Base-by-base conservation (phyloP, 1,284 basidiomycete genomes). In the Boletus semigastroideus region DNA sequence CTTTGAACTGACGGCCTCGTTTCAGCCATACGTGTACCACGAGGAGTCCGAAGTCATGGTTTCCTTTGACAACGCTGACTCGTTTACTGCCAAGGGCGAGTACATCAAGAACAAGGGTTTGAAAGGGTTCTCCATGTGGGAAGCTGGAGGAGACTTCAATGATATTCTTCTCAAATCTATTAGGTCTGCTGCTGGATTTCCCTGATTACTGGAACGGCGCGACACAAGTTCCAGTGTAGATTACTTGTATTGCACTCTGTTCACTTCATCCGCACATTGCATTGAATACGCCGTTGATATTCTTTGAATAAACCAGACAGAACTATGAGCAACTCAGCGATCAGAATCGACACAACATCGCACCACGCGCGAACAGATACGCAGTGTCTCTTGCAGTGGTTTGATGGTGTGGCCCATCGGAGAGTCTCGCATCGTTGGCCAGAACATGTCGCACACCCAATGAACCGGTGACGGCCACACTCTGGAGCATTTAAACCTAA, bases 81-180 rank as follows among this genome's bases (percentile, higher is more conserved):
- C 83, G 0, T 84, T 83, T 59, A 62, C 73, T 40, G 78, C 75
- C 42, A 86, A 86, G 67, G 84, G 82, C 10, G 58, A 61, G 3
- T 84, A 75, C 66, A 79, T 84, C 60, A 71, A 71, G 54, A 53
- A 66, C 8, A 63, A 59, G 13, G 73, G 75, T 16, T 64, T 83
- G n/a, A 71, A 71, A 54, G 82, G 83, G 2, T 84, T 83, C 59
- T 69, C 78, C 2, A 76, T 82, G 68, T 84, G 80, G 79, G 78
- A 84, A 59, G 74, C 77, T 40, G 80, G 75, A 37, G 80, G 80
- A 14, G 82, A 84, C 61, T 76, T 61, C 46, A 52, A 76, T 4
- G 70, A 80, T 53, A 78, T 77, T 42, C 72, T 84, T 22, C 62
- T 83, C 16, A 70, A 80, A 54, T 71, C 82, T 2, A 79, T 84